Conservation (phyloP, 1,284 basidiomycete genomes). For the Neotropicomus parvogracilis region DNA sequence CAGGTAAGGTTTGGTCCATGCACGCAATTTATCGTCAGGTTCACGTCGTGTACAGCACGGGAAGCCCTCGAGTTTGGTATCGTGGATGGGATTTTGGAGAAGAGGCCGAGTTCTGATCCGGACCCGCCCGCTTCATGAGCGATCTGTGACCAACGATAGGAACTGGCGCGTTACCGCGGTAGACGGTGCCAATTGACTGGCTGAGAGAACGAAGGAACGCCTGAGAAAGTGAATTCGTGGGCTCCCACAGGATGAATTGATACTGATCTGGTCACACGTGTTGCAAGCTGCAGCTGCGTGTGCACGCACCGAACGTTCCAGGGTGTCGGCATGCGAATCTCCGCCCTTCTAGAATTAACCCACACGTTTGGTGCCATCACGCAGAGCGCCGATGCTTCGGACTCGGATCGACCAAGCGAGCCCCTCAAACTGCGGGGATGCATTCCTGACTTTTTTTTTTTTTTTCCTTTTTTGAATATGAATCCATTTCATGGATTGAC, state of each 20-base stretch:
- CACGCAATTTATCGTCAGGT: constrained; percentile 18
- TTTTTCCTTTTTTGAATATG: constrained; percentile 10
- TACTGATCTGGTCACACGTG: constrained; percentile 25
- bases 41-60: constrained; percentile 50
- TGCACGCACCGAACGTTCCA: constrained; percentile 11
- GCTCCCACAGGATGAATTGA: constrained; percentile 21
- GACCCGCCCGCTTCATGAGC: constrained; percentile 30
- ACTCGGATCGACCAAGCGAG: constrained; percentile 27
- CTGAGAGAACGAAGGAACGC: constrained; percentile 15
- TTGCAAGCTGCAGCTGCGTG: constrained; percentile 16
- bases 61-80: constrained; percentile 88
- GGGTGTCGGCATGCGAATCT: constrained; percentile 24
- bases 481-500: constrained; percentile 19
- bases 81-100: constrained; percentile 84
- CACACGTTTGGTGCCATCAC: constrained; percentile 15
- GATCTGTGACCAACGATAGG: constrained; percentile 9
- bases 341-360: constrained; percentile 25
- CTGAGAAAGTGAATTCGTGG: constrained; percentile 17
- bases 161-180: constrained; percentile 5
- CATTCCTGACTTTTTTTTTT: constrained; percentile 16
- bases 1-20: constrained; percentile 48
- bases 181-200: constrained; percentile 1
- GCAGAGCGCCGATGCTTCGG: constrained; percentile 13
- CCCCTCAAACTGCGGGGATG: constrained; percentile 34
- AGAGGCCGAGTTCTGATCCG: constrained; percentile 48